These are phyloP conservation scores for Mucor circinelloides DNA, from an alignment of 371 early-diverging fungal genomes.

Conservation along the genomic window DNA sequence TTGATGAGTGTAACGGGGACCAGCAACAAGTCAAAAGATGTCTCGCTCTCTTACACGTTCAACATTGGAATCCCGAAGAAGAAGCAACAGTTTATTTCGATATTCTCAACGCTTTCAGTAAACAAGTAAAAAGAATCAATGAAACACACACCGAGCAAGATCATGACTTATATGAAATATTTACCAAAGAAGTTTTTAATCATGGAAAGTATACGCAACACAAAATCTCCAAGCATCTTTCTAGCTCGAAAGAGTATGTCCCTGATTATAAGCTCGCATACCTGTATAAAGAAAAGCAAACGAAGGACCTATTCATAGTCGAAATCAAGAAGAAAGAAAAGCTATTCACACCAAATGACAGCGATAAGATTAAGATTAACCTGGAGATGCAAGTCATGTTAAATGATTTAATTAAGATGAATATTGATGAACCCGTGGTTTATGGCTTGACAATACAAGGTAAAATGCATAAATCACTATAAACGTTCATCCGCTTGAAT, in stretches of 20 bases:
- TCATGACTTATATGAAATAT: conserved; percentile 5
- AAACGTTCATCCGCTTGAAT: neutral
- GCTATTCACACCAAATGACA: neutral
- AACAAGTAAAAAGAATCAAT: neutral
- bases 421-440: conserved; percentile 6
- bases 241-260: neutral
- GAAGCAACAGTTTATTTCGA: neutral
- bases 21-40: neutral
- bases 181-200: conserved; percentile 4
- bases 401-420: neutral
- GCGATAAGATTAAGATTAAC: conserved; percentile 1
- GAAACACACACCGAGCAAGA: conserved; percentile 5
- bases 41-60: neutral
- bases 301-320: neutral
- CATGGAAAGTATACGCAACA: neutral
- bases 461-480: neutral
- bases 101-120: neutral
- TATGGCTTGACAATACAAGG: neutral
- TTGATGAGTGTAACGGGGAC: neutral
- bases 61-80: neutral
- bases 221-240: conserved; percentile 2
- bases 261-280: conserved; percentile 10
- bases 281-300: neutral
- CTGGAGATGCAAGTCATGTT: conserved; percentile 5
- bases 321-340: conserved; percentile 7